Evolutionary conservation across 352 stramenopile genomes (phyloP).

Genomic region (Phytopythium kandeliae): DNA sequence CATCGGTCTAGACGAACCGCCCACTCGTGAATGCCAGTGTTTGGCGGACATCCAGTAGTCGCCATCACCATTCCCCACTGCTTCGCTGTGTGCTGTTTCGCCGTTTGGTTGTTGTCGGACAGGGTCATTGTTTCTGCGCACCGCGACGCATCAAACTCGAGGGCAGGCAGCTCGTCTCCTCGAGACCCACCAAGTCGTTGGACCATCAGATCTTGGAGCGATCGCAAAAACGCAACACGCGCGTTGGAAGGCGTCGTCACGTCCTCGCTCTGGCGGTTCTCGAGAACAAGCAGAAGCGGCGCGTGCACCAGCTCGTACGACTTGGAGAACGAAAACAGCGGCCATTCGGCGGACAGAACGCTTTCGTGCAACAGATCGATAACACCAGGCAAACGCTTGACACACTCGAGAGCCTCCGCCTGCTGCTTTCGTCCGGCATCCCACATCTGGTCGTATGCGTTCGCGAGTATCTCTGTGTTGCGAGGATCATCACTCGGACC

Average conservation of each 20-base stretch:
- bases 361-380: conserved; percentile 66
- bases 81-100: conserved; percentile 87
- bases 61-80: conserved; percentile 90
- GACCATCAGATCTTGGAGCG: conserved; percentile 84
- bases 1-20: conserved; percentile 82
- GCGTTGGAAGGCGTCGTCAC: conserved; percentile 22
- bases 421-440: conserved; percentile 51
- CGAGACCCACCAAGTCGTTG: conserved; percentile 64
- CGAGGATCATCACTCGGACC: conserved; percentile 34
- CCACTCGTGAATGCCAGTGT: conserved; percentile 86
- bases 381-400: conserved; percentile 46
- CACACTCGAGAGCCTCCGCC: conserved; percentile 63
- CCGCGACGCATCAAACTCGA: conserved; percentile 83
- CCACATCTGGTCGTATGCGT: conserved; percentile 71
- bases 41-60: conserved; percentile 76
- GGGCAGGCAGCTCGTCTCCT: conserved; percentile 64
- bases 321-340: conserved; percentile 46
- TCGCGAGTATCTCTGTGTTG: conserved; percentile 41
- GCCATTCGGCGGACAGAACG: conserved; percentile 48
- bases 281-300: conserved; percentile 60
- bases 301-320: conserved; percentile 62
- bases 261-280: conserved; percentile 22
- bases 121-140: conserved; percentile 89
- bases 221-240: conserved; percentile 62
- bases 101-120: conserved; percentile 74